Evolutionary conservation across 2,329 filamentous ascomycete species (phyloP).

Genomic region (Talaromyces amestolkiae): DNA sequence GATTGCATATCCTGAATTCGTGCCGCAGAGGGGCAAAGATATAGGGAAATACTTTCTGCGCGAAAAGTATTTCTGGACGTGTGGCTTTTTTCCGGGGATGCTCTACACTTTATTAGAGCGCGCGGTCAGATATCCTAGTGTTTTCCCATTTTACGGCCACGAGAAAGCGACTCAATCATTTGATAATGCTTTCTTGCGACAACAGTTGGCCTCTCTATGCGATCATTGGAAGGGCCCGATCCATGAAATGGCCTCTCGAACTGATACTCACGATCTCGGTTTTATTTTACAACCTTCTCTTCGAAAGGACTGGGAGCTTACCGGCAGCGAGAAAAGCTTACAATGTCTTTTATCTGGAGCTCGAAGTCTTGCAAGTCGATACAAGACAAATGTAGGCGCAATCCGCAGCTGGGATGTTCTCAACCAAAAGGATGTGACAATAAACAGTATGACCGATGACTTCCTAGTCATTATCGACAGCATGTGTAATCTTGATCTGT

Average conservation of each 20-base stretch:
- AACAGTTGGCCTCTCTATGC: not conserved
- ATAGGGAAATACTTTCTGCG: not conserved
- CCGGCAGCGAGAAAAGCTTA: not conserved
- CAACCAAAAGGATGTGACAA: slow-evolving; percentile 20
- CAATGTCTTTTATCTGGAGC: not conserved
- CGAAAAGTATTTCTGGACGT: not conserved
- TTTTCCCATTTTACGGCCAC: not conserved
- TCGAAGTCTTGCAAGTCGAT: slow-evolving; percentile 1
- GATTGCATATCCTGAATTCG: not conserved
- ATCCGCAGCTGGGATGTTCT: slow-evolving; percentile 22
- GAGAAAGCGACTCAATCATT: not conserved
- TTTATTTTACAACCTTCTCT: slow-evolving; percentile 1
- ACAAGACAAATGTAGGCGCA: not conserved
- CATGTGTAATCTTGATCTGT: slow-evolving; percentile 42
- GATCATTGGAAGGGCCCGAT: not conserved
- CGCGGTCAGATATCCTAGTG: not conserved
- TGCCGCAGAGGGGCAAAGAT: not conserved
- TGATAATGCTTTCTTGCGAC: not conserved
- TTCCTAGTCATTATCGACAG: slow-evolving; percentile 47
- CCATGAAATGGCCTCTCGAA: not conserved
- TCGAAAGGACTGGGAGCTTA: not conserved
- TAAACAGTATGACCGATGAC: slow-evolving; percentile 37
- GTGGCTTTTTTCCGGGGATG: not conserved
- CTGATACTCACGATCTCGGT: slow-evolving; percentile 4
- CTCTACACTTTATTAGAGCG: not conserved